These are phyloP conservation scores for Veloporphyrellus conicus DNA, from an alignment of 1,284 basidiomycete species.

Conservation along the genomic window DNA sequence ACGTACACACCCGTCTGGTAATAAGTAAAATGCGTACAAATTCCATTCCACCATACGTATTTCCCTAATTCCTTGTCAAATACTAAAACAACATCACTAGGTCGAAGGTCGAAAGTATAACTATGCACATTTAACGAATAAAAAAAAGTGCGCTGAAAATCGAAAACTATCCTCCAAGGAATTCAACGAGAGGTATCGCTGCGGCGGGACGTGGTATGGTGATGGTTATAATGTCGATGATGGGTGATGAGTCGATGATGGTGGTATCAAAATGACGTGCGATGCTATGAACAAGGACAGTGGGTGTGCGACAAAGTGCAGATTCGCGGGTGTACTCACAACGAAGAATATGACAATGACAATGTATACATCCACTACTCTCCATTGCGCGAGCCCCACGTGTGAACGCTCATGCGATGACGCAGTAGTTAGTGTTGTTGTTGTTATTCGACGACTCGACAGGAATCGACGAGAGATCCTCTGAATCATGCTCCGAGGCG, in stretches of 20 bases:
- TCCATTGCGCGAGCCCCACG: background rate
- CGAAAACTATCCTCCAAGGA: background rate
- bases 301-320: background rate
- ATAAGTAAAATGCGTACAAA: background rate
- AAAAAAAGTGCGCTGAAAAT: slow-evolving; percentile 11
- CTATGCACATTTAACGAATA: slow-evolving; percentile 19
- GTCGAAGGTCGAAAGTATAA: slow-evolving; percentile 21
- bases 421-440: slow-evolving; percentile 10
- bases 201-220: slow-evolving; percentile 2
- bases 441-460: slow-evolving; percentile 8
- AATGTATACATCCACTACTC: background rate
- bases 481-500: slow-evolving; percentile 3
- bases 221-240: slow-evolving; percentile 1
- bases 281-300: slow-evolving; percentile 5
- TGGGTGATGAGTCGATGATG: background rate
- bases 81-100: slow-evolving; percentile 25
- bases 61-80: slow-evolving; percentile 1
- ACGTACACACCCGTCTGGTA: background rate
- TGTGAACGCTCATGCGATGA: slow-evolving; percentile 18
- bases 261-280: slow-evolving; percentile 10
- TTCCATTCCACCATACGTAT: slow-evolving; percentile 1
- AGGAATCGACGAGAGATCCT: slow-evolving; percentile 10
- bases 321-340: slow-evolving; percentile 16
- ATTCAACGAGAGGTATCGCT: slow-evolving; percentile 5
- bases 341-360: slow-evolving; percentile 12